Evolutionary conservation across 2,329 filamentous ascomycete genomes (phyloP).

Genomic region (Ceratocystis albifundus): DNA sequence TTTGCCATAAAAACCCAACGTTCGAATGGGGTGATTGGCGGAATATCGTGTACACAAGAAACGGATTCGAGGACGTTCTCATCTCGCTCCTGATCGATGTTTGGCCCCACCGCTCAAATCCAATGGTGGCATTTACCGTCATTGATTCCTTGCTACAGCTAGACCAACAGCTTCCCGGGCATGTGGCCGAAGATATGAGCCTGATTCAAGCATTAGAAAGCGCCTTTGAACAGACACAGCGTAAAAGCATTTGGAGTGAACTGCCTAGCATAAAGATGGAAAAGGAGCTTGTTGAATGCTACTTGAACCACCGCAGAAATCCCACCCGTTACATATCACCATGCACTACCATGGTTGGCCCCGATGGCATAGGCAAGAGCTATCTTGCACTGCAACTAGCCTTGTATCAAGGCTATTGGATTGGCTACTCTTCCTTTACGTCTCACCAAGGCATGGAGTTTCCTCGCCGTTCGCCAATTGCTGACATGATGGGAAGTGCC

Average conservation of each 20-base stretch:
- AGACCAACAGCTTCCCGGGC: slow-evolving; percentile 5
- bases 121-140: slow-evolving; percentile 12
- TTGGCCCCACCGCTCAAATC: slow-evolving; percentile 16
- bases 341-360: slow-evolving; percentile 17
- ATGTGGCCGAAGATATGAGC: not conserved
- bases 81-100: slow-evolving; percentile 16
- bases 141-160: slow-evolving; percentile 17
- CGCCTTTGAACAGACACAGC: slow-evolving; percentile 20
- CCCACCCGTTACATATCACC: slow-evolving; percentile 20
- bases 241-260: slow-evolving; percentile 19
- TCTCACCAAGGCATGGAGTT: not conserved
- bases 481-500: slow-evolving; percentile 17
- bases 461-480: slow-evolving; percentile 18
- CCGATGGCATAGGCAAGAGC: slow-evolving; percentile 21
- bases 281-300: slow-evolving; percentile 8
- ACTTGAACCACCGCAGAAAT: slow-evolving; percentile 17
- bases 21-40: slow-evolving; percentile 22
- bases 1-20: slow-evolving; percentile 18
- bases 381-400: slow-evolving; percentile 18
- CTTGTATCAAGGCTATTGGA: slow-evolving; percentile 17
- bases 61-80: slow-evolving; percentile 20
- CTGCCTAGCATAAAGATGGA: slow-evolving; percentile 17
- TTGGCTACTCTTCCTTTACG: slow-evolving; percentile 18
- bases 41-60: slow-evolving; percentile 18
- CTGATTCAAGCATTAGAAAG: slow-evolving; percentile 8